A percentile compares a stretch with the other conserved stretches of the same genome.
phyloP scores from a whole-genome alignment of 106 monocot genomes.

The Phalaenopsis aphrodite region DNA sequence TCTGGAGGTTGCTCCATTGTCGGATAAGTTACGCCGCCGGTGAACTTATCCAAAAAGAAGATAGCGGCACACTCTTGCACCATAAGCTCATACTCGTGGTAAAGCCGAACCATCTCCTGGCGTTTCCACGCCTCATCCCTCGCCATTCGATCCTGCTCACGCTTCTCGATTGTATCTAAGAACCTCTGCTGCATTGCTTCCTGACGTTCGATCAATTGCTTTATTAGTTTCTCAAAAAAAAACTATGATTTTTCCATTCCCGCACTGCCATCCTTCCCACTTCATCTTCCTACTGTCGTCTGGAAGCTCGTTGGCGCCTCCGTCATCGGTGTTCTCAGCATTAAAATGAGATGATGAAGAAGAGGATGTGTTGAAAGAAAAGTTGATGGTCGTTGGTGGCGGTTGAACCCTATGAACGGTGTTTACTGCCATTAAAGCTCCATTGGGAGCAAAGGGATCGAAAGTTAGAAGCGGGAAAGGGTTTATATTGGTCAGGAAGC shows the following conservation, averaged over 20 bases:
- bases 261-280: background rate
- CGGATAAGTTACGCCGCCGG: slow-evolving; percentile 14
- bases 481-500: background rate
- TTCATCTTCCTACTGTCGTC: slow-evolving; percentile 11
- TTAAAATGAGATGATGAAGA: slow-evolving; percentile 27
- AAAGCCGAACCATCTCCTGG: slow-evolving; percentile 64
- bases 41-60: slow-evolving; percentile 60
- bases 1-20: too few species aligned
- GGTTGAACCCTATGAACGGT: background rate
- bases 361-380: slow-evolving; percentile 51
- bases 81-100: slow-evolving; percentile 54
- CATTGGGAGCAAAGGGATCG: background rate
- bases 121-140: slow-evolving; percentile 80
- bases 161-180: slow-evolving; percentile 68
- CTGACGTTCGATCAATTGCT: slow-evolving; percentile 74
- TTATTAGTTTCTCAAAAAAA: slow-evolving; percentile 69
- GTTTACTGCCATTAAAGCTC: background rate
- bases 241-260: slow-evolving; percentile 39
- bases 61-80: slow-evolving; percentile 58
- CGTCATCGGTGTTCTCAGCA: slow-evolving; percentile 26
- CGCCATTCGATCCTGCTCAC: slow-evolving; percentile 71
- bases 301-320: slow-evolving; percentile 8
- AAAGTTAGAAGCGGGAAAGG: background rate
- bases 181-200: slow-evolving; percentile 76
- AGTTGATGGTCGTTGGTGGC: slow-evolving; percentile 14